Percentiles rank a stretch among this genome's conserved stretches.
phyloP scores from a whole-genome alignment of 768 basidiomycete genomes.

The Trametes villosa region DNA sequence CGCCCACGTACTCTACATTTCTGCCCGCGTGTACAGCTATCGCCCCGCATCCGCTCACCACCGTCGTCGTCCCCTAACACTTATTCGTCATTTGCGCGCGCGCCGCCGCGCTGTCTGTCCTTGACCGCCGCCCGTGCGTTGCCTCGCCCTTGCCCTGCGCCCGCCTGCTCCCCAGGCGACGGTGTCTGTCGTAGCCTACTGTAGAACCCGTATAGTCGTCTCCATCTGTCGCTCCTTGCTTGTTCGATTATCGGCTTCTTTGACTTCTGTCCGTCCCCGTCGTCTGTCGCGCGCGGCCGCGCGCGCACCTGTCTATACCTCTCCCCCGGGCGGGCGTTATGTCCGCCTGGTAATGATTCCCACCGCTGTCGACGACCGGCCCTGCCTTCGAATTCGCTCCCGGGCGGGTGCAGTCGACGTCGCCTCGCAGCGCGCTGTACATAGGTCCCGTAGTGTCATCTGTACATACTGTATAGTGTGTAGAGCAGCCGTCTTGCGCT shows the following conservation, averaged over 20 bases:
- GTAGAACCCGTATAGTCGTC: slow-evolving; percentile 14
- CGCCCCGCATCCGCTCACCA: neutral
- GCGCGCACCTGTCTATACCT: slow-evolving; percentile 6
- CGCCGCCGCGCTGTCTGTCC: neutral
- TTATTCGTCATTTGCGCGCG: slow-evolving; percentile 12
- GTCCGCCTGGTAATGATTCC: slow-evolving; percentile 17
- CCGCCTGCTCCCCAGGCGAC: neutral
- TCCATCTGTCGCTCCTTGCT: slow-evolving; percentile 9
- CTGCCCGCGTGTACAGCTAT: slow-evolving; percentile 10
- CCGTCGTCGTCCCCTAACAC: neutral
- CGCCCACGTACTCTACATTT: slow-evolving; percentile 9
- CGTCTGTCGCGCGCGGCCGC: neutral
- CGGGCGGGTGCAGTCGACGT: neutral
- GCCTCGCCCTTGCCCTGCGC: too few relatives aligned
- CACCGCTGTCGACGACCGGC: neutral
- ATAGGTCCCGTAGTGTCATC: neutral
- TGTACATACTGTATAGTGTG: slow-evolving; percentile 18
- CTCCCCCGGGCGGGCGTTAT: slow-evolving; percentile 5
- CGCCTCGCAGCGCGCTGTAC: neutral
- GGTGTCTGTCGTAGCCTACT: slow-evolving; percentile 11
- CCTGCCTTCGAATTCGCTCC: neutral
- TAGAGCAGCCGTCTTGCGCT: neutral
- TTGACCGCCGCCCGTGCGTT: neutral
- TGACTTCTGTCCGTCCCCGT: neutral
- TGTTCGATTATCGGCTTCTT: slow-evolving; percentile 1